Evolutionary conservation across 139 green algal species (phyloP), one percentile per base, ranked within the genome.

Genomic region (Monoraphidium neglectum): DNA sequence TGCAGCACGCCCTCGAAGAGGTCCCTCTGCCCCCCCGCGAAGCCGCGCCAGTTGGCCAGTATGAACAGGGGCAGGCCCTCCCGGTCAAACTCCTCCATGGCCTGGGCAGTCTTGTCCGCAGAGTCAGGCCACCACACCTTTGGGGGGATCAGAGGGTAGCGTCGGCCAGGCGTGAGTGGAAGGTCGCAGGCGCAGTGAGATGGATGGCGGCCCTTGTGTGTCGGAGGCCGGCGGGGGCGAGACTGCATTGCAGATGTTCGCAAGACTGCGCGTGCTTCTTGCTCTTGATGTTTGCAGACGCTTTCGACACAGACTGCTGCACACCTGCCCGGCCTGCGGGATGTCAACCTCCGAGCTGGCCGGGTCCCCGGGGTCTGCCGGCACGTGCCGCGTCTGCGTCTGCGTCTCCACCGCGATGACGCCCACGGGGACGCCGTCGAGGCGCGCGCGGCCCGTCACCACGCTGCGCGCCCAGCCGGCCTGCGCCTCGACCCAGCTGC

Each of bases 111-210:
- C 89, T 99, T 99, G 66, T 91, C 78, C 4, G 97, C 96, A 4
- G 78, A 93, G 88, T 99, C 95, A 12, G 97, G 97, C 87, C 97
- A 99, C 97, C 97, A 99, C 47, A 99, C 97, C 87, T 97, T 90
- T n/a, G n/a, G n/a, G n/a, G n/a, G n/a, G n/a, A n/a, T n/a, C n/a
- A n/a, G n/a, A n/a, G n/a, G n/a, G n/a, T n/a, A n/a, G n/a, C n/a
- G n/a, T n/a, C n/a, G n/a, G n/a, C n/a, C n/a, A n/a, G n/a, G n/a
- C n/a, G n/a, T n/a, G n/a, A n/a, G n/a, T n/a, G n/a, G n/a, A n/a
- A n/a, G n/a, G n/a, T n/a, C n/a, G n/a, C n/a, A n/a, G n/a, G n/a
- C n/a, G n/a, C n/a, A n/a, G n/a, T n/a, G n/a, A n/a, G n/a, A n/a
- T n/a, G n/a, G n/a, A n/a, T n/a, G n/a, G n/a, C n/a, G n/a, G n/a